Evolutionary conservation across 371 early-diverging fungal genomes (phyloP), one percentile per base, ranked within the genome.

Genomic region (Dichotomocladium elegans): DNA sequence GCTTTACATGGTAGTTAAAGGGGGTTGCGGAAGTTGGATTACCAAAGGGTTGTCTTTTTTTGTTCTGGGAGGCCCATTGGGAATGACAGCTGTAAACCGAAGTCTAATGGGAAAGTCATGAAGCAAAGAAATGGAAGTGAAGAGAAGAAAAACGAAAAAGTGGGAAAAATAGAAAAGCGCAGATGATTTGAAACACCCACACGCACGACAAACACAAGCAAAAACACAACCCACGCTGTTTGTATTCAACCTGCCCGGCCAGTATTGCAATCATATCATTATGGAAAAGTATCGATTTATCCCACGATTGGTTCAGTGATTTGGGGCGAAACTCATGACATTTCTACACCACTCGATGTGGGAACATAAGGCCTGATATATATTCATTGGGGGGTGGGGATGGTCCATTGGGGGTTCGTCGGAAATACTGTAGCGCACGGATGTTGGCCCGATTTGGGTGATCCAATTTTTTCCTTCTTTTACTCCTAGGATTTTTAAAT

Each of bases 11-110:
- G 19, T 33, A 5, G n/a, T 29, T 11, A 22, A 8, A 14, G 25
- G 5, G 45, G 25, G 46, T 12, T 12, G 43, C 8, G 46, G 3
- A 14, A 3, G 6, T 47, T 34, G 19, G 25, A 14, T 41, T 53
- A 45, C 53, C 53, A 53, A 25, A 53, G 46, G 27, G 53, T 53
- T 33, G 53, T 53, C 35, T 53, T 53, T 26, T 26, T 26, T 9
- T 33, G 14, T n/a, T 51, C 52, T 1, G 52, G 41, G 30, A 27
- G 41, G 24, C 24, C 49, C 19, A 48, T 48, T 12, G 37, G 35
- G 22, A 33, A 42, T 11, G 30, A 19, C 31, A 31, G 27, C 19
- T 26, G 30, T 28, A 25, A 31, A 10, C 42, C 29, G 41, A 30
- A 51, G 41, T 22, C 33, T 47, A 30, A 10, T 21, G 42, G 11